These are phyloP conservation scores for Pancytospora philotis DNA, from an alignment of 371 early-diverging fungal genomes.

Conservation along the genomic window DNA sequence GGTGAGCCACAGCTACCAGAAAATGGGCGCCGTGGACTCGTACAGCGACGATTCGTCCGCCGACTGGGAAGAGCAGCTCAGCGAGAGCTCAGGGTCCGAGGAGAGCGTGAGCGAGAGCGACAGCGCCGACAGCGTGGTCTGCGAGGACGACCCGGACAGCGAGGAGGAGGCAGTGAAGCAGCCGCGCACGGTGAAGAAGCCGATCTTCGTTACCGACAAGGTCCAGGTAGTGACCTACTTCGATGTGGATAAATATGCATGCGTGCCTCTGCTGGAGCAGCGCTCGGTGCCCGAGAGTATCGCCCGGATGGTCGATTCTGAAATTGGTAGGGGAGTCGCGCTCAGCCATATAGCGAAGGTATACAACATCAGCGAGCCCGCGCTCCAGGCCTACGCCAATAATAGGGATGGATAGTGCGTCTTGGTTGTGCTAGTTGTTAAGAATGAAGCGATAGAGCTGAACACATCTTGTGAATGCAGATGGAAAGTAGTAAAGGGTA, in stretches of 20 bases:
- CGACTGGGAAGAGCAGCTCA: slow-evolving; percentile 17
- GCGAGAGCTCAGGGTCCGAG: not conserved
- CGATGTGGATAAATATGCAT: not conserved
- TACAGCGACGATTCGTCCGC: slow-evolving; percentile 17
- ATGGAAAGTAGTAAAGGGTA: no score
- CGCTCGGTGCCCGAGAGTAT: no score
- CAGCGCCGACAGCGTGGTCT: not conserved
- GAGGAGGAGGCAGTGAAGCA: not conserved
- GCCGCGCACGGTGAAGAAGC: not conserved
- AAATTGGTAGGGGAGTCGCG: no score
- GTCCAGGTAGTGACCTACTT: not conserved
- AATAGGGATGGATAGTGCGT: no score
- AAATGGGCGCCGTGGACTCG: not conserved
- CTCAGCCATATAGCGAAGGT: no score
- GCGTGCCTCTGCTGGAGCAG: no score
- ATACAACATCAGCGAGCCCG: no score
- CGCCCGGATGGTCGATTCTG: no score
- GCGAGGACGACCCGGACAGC: not conserved
- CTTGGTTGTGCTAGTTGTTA: no score
- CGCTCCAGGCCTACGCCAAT: no score
- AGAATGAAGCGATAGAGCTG: no score
- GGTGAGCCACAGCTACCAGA: not conserved
- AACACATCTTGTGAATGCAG: no score
- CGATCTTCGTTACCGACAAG: not conserved
- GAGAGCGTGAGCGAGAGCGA: not conserved